phyloP scores from a whole-genome alignment of 1,284 basidiomycete species.

The Caloboletus firmus region DNA sequence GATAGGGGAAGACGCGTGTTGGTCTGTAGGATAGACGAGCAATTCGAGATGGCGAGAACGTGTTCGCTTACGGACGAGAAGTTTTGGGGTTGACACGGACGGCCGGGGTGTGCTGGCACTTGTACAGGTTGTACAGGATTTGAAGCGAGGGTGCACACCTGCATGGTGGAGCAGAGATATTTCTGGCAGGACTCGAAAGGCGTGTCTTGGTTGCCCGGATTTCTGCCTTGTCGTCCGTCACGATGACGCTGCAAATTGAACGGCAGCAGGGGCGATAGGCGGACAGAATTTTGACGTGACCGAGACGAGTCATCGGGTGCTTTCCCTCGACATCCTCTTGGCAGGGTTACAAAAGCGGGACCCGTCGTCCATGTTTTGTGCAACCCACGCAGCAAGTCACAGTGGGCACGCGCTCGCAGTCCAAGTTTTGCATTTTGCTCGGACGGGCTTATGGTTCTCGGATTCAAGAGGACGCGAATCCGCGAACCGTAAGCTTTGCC shows the following conservation, averaged over 20 bases:
- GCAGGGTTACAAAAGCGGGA: not conserved
- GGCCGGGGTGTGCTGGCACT: not conserved
- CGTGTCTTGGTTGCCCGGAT: not conserved
- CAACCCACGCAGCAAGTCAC: no score
- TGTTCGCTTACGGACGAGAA: slow-evolving; percentile 38
- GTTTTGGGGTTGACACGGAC: slow-evolving; percentile 21
- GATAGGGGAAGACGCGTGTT: slow-evolving; percentile 42
- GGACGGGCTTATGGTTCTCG: not conserved
- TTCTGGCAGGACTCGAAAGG: not conserved
- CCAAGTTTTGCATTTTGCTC: not conserved
- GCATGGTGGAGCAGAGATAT: not conserved
- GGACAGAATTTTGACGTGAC: no score
- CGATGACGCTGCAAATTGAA: no score
- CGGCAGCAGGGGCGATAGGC: no score
- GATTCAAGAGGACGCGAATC: not conserved
- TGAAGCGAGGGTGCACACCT: not conserved
- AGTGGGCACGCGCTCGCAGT: no score
- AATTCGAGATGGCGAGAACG: slow-evolving; percentile 68
- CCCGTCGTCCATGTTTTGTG: not conserved
- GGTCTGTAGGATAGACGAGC: slow-evolving; percentile 66
- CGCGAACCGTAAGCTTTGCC: not conserved
- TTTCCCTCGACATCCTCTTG: not conserved
- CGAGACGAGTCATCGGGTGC: no score
- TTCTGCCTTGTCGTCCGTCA: not conserved
- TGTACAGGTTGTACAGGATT: not conserved